These are phyloP conservation scores for Aspergillus bombycis DNA, from an alignment of 2,329 filamentous ascomycete species.

Conservation along the genomic window DNA sequence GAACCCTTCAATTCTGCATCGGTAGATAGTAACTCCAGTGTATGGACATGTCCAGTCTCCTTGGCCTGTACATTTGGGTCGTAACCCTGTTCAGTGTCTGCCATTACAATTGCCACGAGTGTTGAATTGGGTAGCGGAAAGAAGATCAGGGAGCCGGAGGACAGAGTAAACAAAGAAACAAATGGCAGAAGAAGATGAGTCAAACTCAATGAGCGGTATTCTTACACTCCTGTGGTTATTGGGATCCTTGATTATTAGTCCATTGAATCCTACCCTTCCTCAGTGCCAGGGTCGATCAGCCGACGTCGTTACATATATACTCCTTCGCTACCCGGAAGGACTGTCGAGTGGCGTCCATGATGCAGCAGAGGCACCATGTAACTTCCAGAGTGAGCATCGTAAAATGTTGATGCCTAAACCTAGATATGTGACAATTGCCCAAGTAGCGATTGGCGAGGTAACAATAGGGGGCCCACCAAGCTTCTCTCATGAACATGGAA, in stretches of 20 bases:
- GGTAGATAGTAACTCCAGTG: not conserved
- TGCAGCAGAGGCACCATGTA: not conserved
- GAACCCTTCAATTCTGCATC: not conserved
- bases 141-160: not conserved
- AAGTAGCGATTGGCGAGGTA: not conserved
- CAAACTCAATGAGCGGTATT: not conserved
- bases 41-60: not conserved
- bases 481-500: not conserved
- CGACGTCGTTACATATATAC: constrained; percentile 8
- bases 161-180: not conserved
- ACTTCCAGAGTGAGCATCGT: not conserved
- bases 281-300: not conserved
- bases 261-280: not conserved
- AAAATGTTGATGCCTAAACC: constrained; percentile 8
- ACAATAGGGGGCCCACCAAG: not conserved
- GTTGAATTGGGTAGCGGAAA: not conserved
- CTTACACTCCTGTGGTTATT: not conserved
- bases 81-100: constrained; percentile 3
- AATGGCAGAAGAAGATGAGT: not conserved
- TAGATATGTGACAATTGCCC: not conserved
- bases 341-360: not conserved
- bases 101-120: not conserved
- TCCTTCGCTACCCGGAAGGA: not conserved
- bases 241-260: not conserved
- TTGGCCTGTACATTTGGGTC: not conserved